phyloP scores from a whole-genome alignment of 106 monocot species.

The Platanthera zijinensis region DNA sequence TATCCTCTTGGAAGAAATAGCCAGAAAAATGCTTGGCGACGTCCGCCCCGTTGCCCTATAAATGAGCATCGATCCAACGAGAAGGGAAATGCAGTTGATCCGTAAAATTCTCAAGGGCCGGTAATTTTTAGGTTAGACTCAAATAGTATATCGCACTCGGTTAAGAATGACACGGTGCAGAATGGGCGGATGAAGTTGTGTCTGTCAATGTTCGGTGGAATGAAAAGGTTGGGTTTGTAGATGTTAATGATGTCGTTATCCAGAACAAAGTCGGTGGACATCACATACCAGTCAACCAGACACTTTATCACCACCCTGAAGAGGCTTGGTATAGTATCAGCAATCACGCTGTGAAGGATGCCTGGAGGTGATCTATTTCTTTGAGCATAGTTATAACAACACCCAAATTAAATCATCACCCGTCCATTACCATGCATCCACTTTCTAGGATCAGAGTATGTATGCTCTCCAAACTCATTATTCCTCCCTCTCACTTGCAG shows the following conservation, averaged over 20 bases:
- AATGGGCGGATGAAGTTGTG: conserved; percentile 93
- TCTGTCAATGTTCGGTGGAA: conserved; percentile 82
- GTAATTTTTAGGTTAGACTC: conserved; percentile 40
- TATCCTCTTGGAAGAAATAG: conserved; percentile 71
- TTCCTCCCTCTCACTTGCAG: conserved; percentile 59
- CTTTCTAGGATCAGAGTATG: conserved; percentile 21
- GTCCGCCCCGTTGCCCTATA: conserved; percentile 83
- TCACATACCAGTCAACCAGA: conserved; percentile 71
- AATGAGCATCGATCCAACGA: conserved; percentile 45
- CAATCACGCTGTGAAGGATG: conserved; percentile 33
- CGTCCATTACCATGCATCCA: conserved; percentile 27
- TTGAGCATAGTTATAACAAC: conserved; percentile 38
- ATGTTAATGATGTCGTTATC: conserved; percentile 90
- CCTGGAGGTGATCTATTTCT: conserved; percentile 74
- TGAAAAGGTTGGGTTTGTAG: conserved; percentile 77
- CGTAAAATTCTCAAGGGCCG: conserved; percentile 63
- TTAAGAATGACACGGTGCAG: conserved; percentile 72
- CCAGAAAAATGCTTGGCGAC: conserved; percentile 84
- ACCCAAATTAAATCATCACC: conserved; percentile 27
- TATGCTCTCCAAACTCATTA: conserved; percentile 44
- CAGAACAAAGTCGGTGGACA: conserved; percentile 59
- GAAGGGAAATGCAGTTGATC: conserved; percentile 50
- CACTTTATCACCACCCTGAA: no score
- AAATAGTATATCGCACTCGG: conserved; percentile 80
- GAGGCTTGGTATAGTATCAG: conserved; percentile 63